These are phyloP conservation scores for Candida sanyiensis DNA, from an alignment of 805 yeast genomes.

Conservation along the genomic window DNA sequence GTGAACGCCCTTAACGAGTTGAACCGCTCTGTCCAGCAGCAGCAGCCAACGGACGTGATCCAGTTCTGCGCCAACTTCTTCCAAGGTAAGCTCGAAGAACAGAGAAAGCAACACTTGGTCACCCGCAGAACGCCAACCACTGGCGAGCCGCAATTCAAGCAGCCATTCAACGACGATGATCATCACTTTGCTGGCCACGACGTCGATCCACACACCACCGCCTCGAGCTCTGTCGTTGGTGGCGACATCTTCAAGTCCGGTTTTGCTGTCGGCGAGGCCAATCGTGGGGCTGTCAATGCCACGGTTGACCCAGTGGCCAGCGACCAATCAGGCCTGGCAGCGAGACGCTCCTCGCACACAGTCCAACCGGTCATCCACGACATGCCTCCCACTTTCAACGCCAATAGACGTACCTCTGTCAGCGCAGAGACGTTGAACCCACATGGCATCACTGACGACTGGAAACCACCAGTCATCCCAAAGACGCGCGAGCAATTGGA, in stretches of 20 bases:
- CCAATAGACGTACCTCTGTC: constrained; percentile 82
- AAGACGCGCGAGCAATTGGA: constrained; percentile 57
- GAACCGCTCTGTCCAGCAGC: constrained; percentile 47
- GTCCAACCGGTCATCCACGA: constrained; percentile 22
- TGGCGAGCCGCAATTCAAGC: constrained; percentile 20
- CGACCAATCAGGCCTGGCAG: constrained; percentile 1
- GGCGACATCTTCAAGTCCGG: constrained; percentile 21
- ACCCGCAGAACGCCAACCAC: not conserved
- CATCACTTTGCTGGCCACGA: constrained; percentile 46
- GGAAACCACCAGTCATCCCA: constrained; percentile 69
- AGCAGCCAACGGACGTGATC: constrained; percentile 61
- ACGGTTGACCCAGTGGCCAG: constrained; percentile 21
- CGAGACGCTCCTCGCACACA: constrained; percentile 16
- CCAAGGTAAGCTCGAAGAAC: constrained; percentile 53
- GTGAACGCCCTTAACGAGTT: constrained; percentile 56
- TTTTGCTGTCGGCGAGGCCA: constrained; percentile 22
- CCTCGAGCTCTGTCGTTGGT: constrained; percentile 19
- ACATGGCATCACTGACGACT: constrained; percentile 54
- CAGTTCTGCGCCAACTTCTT: constrained; percentile 77
- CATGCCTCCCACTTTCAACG: constrained; percentile 61
- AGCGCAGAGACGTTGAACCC: constrained; percentile 86
- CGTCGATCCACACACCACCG: constrained; percentile 19
- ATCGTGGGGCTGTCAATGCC: constrained; percentile 12
- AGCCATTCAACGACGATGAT: constrained; percentile 56
- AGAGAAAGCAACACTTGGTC: constrained; percentile 45